A percentile compares a stretch with the other conserved stretches of the same genome.
These are phyloP conservation scores for Puccinia horiana DNA, from an alignment of 1,284 basidiomycete genomes.

Conservation along the genomic window DNA sequence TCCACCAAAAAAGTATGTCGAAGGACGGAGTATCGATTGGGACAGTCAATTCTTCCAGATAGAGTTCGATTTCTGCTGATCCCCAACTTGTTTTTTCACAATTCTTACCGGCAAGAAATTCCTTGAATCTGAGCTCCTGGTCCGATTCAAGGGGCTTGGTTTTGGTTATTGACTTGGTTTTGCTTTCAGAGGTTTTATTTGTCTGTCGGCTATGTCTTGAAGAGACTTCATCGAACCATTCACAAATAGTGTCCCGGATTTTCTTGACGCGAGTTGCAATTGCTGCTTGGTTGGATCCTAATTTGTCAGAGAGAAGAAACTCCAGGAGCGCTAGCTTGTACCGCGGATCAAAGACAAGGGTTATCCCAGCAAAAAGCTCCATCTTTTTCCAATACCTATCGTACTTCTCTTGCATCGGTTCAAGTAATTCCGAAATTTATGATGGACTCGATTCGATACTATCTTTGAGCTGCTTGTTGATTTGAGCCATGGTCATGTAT, in stretches of 20 bases:
- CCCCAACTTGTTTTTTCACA: background rate
- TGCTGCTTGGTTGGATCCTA: background rate
- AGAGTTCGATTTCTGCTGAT: background rate
- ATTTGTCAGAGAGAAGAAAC: constrained; percentile 1
- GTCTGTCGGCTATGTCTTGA: background rate
- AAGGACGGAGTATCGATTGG: constrained; percentile 1
- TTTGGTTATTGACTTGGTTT: background rate
- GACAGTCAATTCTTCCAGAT: background rate
- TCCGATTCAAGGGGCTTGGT: background rate
- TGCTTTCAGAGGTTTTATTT: background rate
- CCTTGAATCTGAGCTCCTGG: background rate
- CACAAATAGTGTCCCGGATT: background rate
- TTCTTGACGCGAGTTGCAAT: background rate
- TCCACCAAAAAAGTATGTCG: background rate
- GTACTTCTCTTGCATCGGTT: background rate
- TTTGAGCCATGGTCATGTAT: background rate
- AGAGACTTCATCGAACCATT: background rate
- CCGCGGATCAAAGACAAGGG: background rate
- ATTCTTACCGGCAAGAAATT: constrained; percentile 3
- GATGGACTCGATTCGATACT: background rate
- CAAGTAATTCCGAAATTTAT: background rate
- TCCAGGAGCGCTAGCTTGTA: background rate
- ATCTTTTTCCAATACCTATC: constrained; percentile 4
- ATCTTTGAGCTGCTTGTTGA: background rate
- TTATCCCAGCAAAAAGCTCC: background rate